Base-by-base conservation (phyloP, 78 protist genomes). In the Protostelium mycophagum region DNA sequence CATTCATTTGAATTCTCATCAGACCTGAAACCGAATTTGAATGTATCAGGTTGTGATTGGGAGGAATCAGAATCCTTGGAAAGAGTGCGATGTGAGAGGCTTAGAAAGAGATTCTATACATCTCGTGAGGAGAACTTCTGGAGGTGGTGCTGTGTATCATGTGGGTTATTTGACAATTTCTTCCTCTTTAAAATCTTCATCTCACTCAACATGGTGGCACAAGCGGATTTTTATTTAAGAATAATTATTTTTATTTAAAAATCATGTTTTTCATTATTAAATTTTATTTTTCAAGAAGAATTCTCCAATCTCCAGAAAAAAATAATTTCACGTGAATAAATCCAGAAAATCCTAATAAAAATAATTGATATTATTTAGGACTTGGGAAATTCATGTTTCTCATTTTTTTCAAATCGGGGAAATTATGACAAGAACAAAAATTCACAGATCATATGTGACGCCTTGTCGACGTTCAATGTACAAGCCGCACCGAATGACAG, bases 101-200 rank as follows among this genome's bases (percentile, higher is more conserved):
- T 90, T 96, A 95, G 89, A 89, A 0, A 91, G 87, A 9, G 96
- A 90, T 86, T 85, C 87, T 38, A 92, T 90, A 0, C 87, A 86
- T 31, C 85, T 90, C 38, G 63, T 89, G 0, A 88, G 95, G 85
- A 86, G 96, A 34, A 89, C 85, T 28, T 39, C 91, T 5, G 94
- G 96, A 34, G 96, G 96, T 35, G 94, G 96, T 73, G 95, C 96
- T 0, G 98, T 96, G 28, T 96, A 93, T 63, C 98, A 96, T 16
- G 73, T 51, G 73, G 16, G 73, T 16, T 51, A 5, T 16, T 51
- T 51, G 31, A 51, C 73, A 16, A 5, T 16, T 5, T 16, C 73
- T 25, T 51, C 73, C 73, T 51, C 73, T 16, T 25, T 51, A 5
- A 51, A 51, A 5, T 51, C 31, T 25, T 51, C 31, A 25, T 5